Evolutionary conservation across 768 basidiomycete genomes (phyloP).

Genomic region (Termitomyces titanicus): DNA sequence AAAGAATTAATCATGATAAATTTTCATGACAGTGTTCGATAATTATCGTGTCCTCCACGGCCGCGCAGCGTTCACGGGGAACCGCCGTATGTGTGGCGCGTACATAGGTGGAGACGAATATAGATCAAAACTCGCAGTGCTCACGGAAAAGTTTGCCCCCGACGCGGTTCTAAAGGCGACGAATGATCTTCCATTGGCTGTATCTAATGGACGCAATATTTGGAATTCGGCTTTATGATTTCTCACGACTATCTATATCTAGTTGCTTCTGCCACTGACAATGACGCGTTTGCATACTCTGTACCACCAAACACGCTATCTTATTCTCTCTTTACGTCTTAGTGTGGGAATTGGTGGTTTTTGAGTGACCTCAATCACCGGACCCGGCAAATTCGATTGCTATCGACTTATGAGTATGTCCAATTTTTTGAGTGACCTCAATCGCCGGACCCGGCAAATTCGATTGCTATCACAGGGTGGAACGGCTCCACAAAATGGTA

Average conservation of each 20-base stretch:
- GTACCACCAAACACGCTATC: not conserved
- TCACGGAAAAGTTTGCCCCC: slow-evolving; percentile 54
- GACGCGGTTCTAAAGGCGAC: slow-evolving; percentile 25
- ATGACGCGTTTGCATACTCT: too few species aligned
- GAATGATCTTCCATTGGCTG: slow-evolving; percentile 17
- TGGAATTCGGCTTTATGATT: slow-evolving; percentile 56
- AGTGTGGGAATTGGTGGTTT: not conserved
- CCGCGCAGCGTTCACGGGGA: slow-evolving; percentile 85
- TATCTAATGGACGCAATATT: slow-evolving; percentile 41
- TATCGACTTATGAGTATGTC: too few species aligned
- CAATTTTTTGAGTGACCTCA: too few species aligned
- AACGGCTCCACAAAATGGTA: too few species aligned
- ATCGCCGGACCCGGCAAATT: too few species aligned
- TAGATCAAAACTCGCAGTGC: slow-evolving; percentile 68
- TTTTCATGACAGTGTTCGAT: slow-evolving; percentile 60
- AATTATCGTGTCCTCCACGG: slow-evolving; percentile 95
- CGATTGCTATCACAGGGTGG: too few species aligned
- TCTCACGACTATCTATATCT: not conserved
- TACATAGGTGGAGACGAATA: slow-evolving; percentile 94
- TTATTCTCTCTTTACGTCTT: not conserved
- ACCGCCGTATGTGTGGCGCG: slow-evolving; percentile 92
- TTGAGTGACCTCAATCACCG: not conserved
- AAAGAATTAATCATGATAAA: not conserved
- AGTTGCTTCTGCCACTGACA: not conserved
- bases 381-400: not conserved